These are phyloP conservation scores for Ceratocystis papillata DNA, from an alignment of 2,329 filamentous ascomycete genomes.

Conservation along the genomic window DNA sequence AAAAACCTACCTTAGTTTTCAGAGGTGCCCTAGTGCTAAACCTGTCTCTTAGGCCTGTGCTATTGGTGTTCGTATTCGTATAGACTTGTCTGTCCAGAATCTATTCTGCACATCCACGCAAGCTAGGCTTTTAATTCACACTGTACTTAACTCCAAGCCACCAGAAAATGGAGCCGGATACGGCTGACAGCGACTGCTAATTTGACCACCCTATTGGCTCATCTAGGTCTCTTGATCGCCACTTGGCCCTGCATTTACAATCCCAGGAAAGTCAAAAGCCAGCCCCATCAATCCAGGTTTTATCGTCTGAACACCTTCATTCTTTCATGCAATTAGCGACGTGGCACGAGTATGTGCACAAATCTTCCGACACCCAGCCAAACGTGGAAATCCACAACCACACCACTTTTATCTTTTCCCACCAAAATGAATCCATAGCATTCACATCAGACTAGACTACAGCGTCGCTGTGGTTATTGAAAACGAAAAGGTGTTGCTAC, in stretches of 20 bases:
- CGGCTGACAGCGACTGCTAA: conserved; percentile 21
- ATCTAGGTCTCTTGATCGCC: neutral
- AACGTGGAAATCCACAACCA: neutral
- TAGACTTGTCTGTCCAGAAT: conserved; percentile 17
- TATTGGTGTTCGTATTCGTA: conserved; percentile 24
- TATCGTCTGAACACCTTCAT: neutral
- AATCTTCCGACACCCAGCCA: conserved; percentile 2
- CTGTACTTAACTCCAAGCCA: conserved; percentile 12
- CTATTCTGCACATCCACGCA: neutral
- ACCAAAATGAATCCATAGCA: neutral
- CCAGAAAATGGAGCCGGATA: conserved; percentile 23
- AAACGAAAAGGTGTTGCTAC: conserved; percentile 1
- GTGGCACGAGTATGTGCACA: conserved; percentile 7
- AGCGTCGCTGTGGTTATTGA: neutral
- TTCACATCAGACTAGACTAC: neutral
- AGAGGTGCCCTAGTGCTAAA: neutral
- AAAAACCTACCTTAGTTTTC: neutral
- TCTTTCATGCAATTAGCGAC: neutral
- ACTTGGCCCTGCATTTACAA: neutral
- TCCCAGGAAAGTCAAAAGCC: neutral
- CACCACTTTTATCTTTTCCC: neutral
- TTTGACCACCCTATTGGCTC: conserved; percentile 10
- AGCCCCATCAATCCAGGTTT: neutral
- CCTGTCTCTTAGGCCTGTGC: neutral
- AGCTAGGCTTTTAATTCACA: neutral